Conservation (phyloP, 169 alveolate species). For the Plasmodium ovale region DNA sequence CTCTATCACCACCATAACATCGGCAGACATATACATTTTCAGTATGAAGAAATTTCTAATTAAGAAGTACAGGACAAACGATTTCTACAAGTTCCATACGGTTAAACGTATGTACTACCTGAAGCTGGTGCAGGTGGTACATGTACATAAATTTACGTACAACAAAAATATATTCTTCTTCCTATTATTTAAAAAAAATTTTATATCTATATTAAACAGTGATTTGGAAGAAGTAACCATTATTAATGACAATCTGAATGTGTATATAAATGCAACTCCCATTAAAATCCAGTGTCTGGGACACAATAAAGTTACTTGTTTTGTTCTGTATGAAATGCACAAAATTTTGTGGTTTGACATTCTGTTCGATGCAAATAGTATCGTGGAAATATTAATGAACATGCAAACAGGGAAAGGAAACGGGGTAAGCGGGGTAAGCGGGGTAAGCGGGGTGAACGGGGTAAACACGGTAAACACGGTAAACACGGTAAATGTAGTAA, state of each 20-base stretch:
- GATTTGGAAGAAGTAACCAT: slow-evolving; percentile 6
- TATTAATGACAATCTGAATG: not conserved
- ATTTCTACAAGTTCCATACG: not conserved
- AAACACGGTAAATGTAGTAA: too few species aligned
- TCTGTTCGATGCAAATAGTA: not conserved
- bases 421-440: not conserved
- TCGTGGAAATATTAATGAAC: not conserved
- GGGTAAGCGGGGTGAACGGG: not conserved
- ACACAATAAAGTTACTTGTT: slow-evolving; percentile 3
- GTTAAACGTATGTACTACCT: not conserved
- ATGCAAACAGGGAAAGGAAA: not conserved
- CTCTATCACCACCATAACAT: too few species aligned
- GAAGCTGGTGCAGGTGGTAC: not conserved
- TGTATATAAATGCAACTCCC: not conserved
- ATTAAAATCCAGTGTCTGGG: slow-evolving; percentile 24
- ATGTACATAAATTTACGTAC: slow-evolving; percentile 13
- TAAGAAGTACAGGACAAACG: slow-evolving; percentile 13
- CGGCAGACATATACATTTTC: slow-evolving; percentile 27
- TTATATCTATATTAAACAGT: slow-evolving; percentile 6
- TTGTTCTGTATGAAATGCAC: slow-evolving; percentile 36
- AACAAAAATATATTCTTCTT: slow-evolving; percentile 3
- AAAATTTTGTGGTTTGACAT: slow-evolving; percentile 48
- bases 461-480: not conserved
- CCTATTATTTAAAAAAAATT: slow-evolving; percentile 5
- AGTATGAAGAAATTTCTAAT: not conserved